phyloP scores from a whole-genome alignment of 2,329 filamentous ascomycete genomes.

The Helotiales sp. region DNA sequence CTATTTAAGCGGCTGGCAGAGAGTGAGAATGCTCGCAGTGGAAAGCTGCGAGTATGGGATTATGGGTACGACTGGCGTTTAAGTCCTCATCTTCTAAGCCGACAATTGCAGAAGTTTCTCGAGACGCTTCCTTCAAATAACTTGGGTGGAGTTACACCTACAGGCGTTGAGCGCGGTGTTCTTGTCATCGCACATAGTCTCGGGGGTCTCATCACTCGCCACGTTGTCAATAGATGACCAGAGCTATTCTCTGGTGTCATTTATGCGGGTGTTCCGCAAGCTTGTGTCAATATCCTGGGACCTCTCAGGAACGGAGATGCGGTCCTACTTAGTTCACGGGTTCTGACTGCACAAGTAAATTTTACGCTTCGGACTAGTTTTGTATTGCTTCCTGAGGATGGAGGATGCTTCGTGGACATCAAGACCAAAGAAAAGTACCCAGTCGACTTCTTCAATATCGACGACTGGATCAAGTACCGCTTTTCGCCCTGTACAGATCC shows the following conservation, averaged over 20 bases:
- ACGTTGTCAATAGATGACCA: conserved; percentile 83
- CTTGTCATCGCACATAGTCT: conserved; percentile 85
- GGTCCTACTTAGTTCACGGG: conserved; percentile 84
- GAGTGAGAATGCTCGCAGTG: conserved; percentile 73
- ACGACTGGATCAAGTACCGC: conserved; percentile 79
- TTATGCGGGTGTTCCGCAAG: conserved; percentile 83
- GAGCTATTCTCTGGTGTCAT: conserved; percentile 86
- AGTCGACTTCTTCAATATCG: conserved; percentile 81
- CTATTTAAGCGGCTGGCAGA: conserved; percentile 79
- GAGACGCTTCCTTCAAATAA: conserved; percentile 77
- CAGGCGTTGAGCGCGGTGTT: conserved; percentile 66
- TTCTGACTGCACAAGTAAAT: conserved; percentile 90
- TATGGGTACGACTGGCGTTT: conserved; percentile 96
- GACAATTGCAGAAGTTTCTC: conserved; percentile 74
- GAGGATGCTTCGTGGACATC: conserved; percentile 81
- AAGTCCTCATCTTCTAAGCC: conserved; percentile 77
- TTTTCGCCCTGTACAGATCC: conserved; percentile 77
- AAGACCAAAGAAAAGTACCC: conserved; percentile 78
- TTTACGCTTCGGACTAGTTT: conserved; percentile 90
- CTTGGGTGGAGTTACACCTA: conserved; percentile 46
- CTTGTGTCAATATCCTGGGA: conserved; percentile 89
- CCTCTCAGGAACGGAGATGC: conserved; percentile 92
- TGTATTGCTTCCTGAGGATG: conserved; percentile 82
- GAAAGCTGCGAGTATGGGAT: conserved; percentile 79
- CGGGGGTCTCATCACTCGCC: conserved; percentile 84